Base-by-base conservation (phyloP, 441 rosid species). In the Eutrema salsugineum region DNA sequence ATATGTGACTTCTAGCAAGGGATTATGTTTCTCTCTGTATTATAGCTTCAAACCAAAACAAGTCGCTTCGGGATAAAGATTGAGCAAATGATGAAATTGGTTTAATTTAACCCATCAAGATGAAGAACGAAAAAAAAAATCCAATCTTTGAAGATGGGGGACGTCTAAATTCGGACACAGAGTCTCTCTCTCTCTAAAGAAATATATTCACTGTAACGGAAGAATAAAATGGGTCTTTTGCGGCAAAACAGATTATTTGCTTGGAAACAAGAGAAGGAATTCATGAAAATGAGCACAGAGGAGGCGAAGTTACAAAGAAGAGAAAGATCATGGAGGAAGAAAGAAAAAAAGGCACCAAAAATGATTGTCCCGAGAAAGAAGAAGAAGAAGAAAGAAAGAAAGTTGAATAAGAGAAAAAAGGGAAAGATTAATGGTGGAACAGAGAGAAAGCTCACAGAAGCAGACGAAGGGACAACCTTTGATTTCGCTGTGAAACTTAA, bases 401-500 rank as follows among this genome's bases (percentile, higher is more conserved):
- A 33, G 63, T 56, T 40, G 76, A 77, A 48, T 28, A 77, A 60
- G 77, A 77, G 73, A 66, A 60, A 61, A 53, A 67, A 3, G 43
- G 66, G 60, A 47, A 48, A 67, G 77, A 66, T 60, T 77, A 72
- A 77, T 66, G 80, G 80, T 77, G 70, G 77, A 66, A 77, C 77
- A 77, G 70, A 77, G 77, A 67, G 70, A 77, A 61, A 71, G 70
- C 73, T 63, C 48, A 71, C 47, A 72, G 47, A 61, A 72, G 77
- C 66, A 44, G 56, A 71, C 71, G 66, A 72, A 54, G 65, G 77
- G 80, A 66, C 70, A 38, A 36, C 43, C 80, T 71, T 77, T 1
- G 40, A 53, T 71, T 77, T 77, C 73, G 80, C 73, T 66, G 38
- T n/a, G n/a, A 35, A 53, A 66, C 69, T 71, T 44, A 27, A 27